phyloP scores from a whole-genome alignment of 2,329 filamentous ascomycete genomes.

The Berkeleyomyces rouxiae region DNA sequence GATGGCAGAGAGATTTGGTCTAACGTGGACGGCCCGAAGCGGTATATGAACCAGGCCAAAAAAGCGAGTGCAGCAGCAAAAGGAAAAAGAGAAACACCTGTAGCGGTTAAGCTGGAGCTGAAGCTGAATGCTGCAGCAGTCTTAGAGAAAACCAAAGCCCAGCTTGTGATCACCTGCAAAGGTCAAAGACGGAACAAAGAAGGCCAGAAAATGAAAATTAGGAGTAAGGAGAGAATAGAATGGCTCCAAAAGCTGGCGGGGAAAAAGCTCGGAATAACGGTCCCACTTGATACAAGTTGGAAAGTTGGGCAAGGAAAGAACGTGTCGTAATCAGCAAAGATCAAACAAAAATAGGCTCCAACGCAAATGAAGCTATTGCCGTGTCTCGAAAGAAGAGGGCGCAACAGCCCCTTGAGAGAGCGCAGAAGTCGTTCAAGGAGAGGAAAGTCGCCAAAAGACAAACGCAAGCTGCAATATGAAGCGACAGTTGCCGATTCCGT shows the following conservation, averaged over 20 bases:
- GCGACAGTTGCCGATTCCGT: not conserved
- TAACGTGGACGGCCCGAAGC: not conserved
- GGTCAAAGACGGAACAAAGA: not conserved
- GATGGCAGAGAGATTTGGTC: not conserved
- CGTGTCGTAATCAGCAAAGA: not conserved
- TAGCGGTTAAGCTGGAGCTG: too few relatives aligned
- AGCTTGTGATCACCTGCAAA: constrained; percentile 1
- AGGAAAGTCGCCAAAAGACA: not conserved
- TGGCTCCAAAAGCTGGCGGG: not conserved
- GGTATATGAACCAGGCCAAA: not conserved
- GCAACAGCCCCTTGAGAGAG: not conserved
- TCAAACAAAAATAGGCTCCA: not conserved
- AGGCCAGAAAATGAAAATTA: not conserved
- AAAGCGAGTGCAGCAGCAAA: not conserved
- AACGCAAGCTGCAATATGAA: not conserved
- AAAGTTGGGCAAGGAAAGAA: not conserved
- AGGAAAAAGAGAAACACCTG: not conserved
- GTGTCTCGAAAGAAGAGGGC: not conserved
- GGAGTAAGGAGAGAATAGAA: not conserved
- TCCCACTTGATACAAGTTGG: constrained; percentile 1
- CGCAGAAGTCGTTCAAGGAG: not conserved
- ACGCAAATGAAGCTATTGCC: not conserved
- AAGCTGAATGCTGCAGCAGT: not conserved
- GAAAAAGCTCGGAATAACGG: not conserved
- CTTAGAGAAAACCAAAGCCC: not conserved